A percentile compares a stretch with the other conserved stretches of the same genome.
Evolutionary conservation across 2,329 filamentous ascomycete genomes (phyloP).

Genomic region (Catunica adiposa): DNA sequence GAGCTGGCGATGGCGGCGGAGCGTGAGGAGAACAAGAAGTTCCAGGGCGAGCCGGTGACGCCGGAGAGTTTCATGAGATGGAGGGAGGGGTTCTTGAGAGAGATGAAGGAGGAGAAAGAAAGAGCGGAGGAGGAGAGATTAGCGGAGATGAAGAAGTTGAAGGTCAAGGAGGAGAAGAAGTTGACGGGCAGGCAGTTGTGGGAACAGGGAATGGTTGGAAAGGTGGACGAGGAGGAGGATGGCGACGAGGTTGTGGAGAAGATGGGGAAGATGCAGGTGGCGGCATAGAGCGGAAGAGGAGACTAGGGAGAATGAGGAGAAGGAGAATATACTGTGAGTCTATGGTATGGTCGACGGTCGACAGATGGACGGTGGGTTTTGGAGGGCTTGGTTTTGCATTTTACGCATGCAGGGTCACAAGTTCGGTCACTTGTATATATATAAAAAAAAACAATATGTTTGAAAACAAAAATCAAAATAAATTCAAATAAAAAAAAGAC

Average conservation of each 20-base stretch:
- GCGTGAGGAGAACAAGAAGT: slow-evolving; percentile 89
- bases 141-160: slow-evolving; percentile 65
- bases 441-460: too few relatives aligned
- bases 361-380: too few relatives aligned
- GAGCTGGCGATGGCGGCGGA: slow-evolving; percentile 45
- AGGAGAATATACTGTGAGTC: too few relatives aligned
- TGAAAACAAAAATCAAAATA: neutral
- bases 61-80: slow-evolving; percentile 70
- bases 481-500: neutral
- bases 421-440: too few relatives aligned
- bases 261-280: slow-evolving; percentile 57
- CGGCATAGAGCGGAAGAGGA: slow-evolving; percentile 25
- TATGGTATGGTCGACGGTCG: too few relatives aligned
- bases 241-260: slow-evolving; percentile 37
- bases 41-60: slow-evolving; percentile 82
- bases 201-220: slow-evolving; percentile 56
- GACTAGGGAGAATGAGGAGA: too few relatives aligned
- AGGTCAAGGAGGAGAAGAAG: slow-evolving; percentile 50
- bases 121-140: slow-evolving; percentile 59
- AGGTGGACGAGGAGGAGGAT: slow-evolving; percentile 45
- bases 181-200: slow-evolving; percentile 62
- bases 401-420: too few relatives aligned
- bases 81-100: slow-evolving; percentile 59
- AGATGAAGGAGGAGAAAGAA: slow-evolving; percentile 59
- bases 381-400: too few relatives aligned